Conservation (phyloP, 2,329 filamentous ascomycete genomes). For the Colletotrichum limetticola region DNA sequence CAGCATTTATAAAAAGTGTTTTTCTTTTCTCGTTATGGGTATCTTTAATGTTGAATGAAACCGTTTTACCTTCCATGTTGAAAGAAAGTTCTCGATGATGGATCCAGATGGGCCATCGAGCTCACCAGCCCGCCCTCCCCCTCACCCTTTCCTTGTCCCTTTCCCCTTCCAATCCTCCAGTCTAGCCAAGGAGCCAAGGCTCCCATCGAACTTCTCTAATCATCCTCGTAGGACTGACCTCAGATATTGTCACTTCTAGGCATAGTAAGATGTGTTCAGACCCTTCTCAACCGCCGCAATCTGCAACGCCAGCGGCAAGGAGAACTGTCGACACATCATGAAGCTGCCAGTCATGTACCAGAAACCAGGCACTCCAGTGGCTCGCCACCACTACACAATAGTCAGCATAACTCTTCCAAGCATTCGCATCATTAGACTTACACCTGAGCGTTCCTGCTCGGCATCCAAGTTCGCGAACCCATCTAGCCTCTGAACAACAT, state of each 20-base stretch:
- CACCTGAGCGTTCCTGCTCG: slow-evolving; percentile 42
- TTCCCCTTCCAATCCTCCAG: no score
- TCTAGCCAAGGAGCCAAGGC: no score
- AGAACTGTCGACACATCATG: slow-evolving; percentile 47
- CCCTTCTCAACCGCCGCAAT: slow-evolving; percentile 49
- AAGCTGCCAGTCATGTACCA: slow-evolving; percentile 53
- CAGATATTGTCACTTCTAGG: not conserved
- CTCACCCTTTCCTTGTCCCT: not conserved
- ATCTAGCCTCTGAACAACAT: slow-evolving; percentile 44
- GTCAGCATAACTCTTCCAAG: not conserved
- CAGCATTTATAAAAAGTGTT: not conserved
- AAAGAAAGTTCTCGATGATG: not conserved
- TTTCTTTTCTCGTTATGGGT: not conserved
- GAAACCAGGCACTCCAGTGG: slow-evolving; percentile 48
- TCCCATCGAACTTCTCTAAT: no score
- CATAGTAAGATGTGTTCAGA: slow-evolving; percentile 5
- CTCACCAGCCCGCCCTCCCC: not conserved
- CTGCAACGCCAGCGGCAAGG: slow-evolving; percentile 49
- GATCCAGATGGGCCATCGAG: not conserved
- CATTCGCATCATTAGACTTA: slow-evolving; percentile 30
- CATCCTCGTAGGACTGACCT: not conserved
- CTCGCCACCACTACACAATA: slow-evolving; percentile 47
- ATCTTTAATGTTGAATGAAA: not conserved
- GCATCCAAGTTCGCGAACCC: slow-evolving; percentile 51
- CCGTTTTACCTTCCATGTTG: not conserved